Evolutionary conservation across 495 filamentous ascomycete species (phyloP), one percentile per base, ranked within the genome.

Genomic region (Achaetomiella virescens): DNA sequence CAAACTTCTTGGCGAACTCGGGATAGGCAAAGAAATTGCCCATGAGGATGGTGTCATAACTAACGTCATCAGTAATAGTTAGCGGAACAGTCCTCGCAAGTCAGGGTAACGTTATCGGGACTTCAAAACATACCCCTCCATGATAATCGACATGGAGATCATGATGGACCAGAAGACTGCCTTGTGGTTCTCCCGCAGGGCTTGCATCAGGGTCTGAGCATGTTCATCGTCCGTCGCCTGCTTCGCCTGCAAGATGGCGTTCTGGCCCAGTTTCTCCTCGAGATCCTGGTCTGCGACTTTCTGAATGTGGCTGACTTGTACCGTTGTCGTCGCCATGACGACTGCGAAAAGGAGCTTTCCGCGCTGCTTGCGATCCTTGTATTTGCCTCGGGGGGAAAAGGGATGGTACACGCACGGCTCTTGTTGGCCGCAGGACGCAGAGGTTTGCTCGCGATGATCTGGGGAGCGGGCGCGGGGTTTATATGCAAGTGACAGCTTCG

Each of bases 181-280:
- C 45, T 10, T 18, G 45, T 18, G 45, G 45, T 48, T 48, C 45
- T 35, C n/a, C 27, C 45, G 45, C 45, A 48, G 45, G 29, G 45
- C 45, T 6, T 48, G 27, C 27, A 48, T 35, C 27, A 48, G n/a
- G 27, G 45, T 48, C 10, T 48, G 45, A 14, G 45, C 45, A 29
- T 48, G 45, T 10, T 48, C 45, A 11, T 48, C 45, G 3, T 48
- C 45, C 14, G 45, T 48, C 7, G 45, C 45, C 45, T 48, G 45
- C 45, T 48, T 48, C n/a, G 45, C 45, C 45, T 48, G 45, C 29
- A 35, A 18, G 17, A 48, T 11, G 27, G 45, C 45, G 29, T 48
- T 21, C 17, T 48, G 45, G 29, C 45, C 45, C 9, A 48, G 29
- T 14, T 48, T 48, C 45, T 48, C 45, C 18, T 48, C 45, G 17